Evolutionary conservation across 345 rosid species (phyloP).

Genomic region (Gynandropsis gynandra): DNA sequence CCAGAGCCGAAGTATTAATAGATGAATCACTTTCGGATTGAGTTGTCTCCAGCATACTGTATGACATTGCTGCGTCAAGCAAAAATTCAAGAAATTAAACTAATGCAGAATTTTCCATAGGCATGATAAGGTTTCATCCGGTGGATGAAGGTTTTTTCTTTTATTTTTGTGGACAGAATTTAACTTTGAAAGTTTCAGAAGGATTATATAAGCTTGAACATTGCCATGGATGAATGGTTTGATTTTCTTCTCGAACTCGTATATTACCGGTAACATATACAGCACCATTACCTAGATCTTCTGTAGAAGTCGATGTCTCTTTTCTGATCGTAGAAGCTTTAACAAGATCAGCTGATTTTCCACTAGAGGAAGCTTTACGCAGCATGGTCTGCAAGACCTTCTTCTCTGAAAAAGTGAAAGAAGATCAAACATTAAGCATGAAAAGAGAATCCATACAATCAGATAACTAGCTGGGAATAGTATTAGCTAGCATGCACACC

Average conservation of each 20-base stretch:
- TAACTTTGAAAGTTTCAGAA: too few relatives aligned
- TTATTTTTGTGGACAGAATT: too few relatives aligned
- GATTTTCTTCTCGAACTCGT: slow-evolving; percentile 6
- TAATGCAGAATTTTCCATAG: background rate
- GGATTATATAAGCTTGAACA: too few relatives aligned
- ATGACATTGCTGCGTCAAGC: slow-evolving; percentile 26
- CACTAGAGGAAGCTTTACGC: slow-evolving; percentile 58
- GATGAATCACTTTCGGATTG: slow-evolving; percentile 35
- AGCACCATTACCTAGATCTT: slow-evolving; percentile 60
- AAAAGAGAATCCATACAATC: slow-evolving; percentile 11
- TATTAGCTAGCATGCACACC: slow-evolving; percentile 37
- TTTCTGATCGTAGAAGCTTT: slow-evolving; percentile 39
- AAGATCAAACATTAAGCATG: slow-evolving; percentile 4
- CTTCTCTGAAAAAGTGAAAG: slow-evolving; percentile 58
- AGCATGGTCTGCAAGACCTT: slow-evolving; percentile 78
- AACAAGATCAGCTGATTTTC: slow-evolving; percentile 38
- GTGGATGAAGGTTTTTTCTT: background rate
- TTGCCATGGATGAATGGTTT: background rate
- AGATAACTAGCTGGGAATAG: slow-evolving; percentile 8
- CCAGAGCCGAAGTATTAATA: slow-evolving; percentile 31
- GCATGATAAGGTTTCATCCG: slow-evolving; percentile 3
- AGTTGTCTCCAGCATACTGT: slow-evolving; percentile 30
- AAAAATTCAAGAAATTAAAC: slow-evolving; percentile 1
- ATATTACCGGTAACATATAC: slow-evolving; percentile 2
- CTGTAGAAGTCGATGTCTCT: slow-evolving; percentile 74